phyloP scores from a whole-genome alignment of 257 asterid species.

The Coffea canephora region DNA sequence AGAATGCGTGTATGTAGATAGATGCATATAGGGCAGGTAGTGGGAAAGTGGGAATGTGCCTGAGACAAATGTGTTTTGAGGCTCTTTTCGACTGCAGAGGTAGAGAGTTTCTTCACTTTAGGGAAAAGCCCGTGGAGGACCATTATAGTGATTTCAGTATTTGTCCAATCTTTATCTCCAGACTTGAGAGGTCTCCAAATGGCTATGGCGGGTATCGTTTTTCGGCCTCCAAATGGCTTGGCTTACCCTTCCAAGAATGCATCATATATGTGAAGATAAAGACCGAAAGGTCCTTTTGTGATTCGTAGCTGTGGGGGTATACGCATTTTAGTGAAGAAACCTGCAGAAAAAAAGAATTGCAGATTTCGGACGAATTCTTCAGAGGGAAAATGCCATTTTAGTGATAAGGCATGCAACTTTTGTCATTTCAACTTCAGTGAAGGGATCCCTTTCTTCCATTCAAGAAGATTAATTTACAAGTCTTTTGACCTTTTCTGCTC shows the following conservation, averaged over 20 bases:
- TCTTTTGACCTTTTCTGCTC: not conserved
- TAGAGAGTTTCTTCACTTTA: not conserved
- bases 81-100: not conserved
- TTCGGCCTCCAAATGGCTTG: not conserved
- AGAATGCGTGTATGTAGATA: too few species aligned
- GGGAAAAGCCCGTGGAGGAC: not conserved
- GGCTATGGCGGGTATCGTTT: not conserved
- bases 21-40: too few species aligned
- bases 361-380: not conserved
- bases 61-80: not conserved
- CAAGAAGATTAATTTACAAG: not conserved
- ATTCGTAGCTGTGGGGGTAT: not conserved
- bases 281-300: not conserved
- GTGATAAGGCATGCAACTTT: not conserved
- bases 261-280: not conserved
- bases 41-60: not conserved
- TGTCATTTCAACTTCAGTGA: not conserved
- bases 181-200: not conserved
- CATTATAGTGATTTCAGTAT: not conserved
- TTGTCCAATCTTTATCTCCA: constrained; percentile 3
- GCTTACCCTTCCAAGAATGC: not conserved
- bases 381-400: not conserved
- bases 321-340: not conserved
- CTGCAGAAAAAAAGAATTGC: not conserved
- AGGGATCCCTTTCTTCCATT: not conserved